Base-by-base conservation (phyloP, 192 early-diverging fungal species). In the Kickxella alabastrina region DNA sequence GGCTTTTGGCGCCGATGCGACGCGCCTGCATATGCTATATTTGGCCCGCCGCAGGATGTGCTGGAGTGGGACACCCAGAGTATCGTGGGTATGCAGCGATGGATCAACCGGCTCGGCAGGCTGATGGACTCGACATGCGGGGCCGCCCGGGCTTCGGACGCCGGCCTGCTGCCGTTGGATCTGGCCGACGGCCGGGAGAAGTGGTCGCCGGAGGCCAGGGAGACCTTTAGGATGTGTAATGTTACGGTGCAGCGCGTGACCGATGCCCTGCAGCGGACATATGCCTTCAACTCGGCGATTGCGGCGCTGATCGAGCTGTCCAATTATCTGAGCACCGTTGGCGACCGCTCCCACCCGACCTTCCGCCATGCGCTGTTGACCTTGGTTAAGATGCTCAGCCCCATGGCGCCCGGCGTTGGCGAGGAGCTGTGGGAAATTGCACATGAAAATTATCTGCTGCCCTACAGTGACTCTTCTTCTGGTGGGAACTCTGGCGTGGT, bases 71-170 rank as follows among this genome's bases (percentile, higher is more conserved):
- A 98, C 49, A 88, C 89, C 23, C 59, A 78, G 34, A 92, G 89
- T 52, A 91, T 95, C 48, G 79, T 93, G 4, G 95, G 95, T 6
- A 95, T 98, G 90, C 83, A 90, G 70, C 79, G 92, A 28, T 95
- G 89, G 83, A 66, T 93, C 22, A 46, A 65, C 31, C 80, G 84
- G 18, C 72, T 91, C 23, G 63, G 76, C 35, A 79, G 69, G 25
- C 40, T 90, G 10, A 86, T 87, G 2, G 76, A 70, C 15, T 45
- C 59, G 3, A 43, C 68, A 0, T 50, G 47, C 19, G 45, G 54
- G 1, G 68, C 82, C 12, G 65, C 78, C 43, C 82, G 86, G 60
- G 12, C 13, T n/a, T n/a, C n/a, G n/a, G n/a, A n/a, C n/a, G n/a
- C n/a, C n/a, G n/a, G n/a, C n/a, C n/a, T n/a, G n/a, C n/a, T n/a